A percentile compares a stretch with the other conserved stretches of the same genome.
Conservation (phyloP, 2,329 filamentous ascomycete species). For the Fusarium acutatum region DNA sequence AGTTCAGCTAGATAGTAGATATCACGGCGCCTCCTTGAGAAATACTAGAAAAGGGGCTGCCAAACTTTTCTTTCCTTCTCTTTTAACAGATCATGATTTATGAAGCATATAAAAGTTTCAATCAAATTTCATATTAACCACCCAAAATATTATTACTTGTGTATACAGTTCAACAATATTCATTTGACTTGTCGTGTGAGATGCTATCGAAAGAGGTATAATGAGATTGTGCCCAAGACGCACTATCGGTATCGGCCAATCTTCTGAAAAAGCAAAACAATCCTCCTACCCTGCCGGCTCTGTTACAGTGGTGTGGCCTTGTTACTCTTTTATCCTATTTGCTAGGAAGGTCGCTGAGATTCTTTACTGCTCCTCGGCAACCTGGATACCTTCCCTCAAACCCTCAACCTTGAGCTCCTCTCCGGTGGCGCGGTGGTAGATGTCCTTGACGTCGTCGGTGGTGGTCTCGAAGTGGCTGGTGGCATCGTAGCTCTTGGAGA, state of each 20-base stretch:
- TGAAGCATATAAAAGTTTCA: constrained; percentile 29
- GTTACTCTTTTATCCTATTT: constrained; percentile 14
- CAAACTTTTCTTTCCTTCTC: constrained; percentile 20
- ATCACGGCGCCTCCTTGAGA: constrained; percentile 26
- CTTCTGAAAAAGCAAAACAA: constrained; percentile 22
- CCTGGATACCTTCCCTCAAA: constrained; percentile 79
- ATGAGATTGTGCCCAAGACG: constrained; percentile 37
- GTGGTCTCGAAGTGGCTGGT: constrained; percentile 96
- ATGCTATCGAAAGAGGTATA: constrained; percentile 43
- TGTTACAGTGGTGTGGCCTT: constrained; percentile 10
- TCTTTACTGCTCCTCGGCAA: constrained; percentile 69
- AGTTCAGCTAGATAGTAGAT: constrained; percentile 36
- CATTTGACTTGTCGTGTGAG: constrained; percentile 27
- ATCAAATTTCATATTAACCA: constrained; percentile 2
- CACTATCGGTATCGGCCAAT: constrained; percentile 24
- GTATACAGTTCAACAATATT: constrained; percentile 14
- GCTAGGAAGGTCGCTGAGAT: not conserved
- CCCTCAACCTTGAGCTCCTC: constrained; percentile 90
- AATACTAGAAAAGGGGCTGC: constrained; percentile 13
- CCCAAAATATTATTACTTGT: not conserved
- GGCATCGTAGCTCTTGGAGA: constrained; percentile 98
- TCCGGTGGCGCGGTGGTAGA: constrained; percentile 84
- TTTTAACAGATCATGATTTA: constrained; percentile 39
- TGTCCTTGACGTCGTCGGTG: constrained; percentile 91
- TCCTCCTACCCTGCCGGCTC: constrained; percentile 13